Conservation (phyloP, 768 basidiomycete genomes). For the Macrocybe gigantea region DNA sequence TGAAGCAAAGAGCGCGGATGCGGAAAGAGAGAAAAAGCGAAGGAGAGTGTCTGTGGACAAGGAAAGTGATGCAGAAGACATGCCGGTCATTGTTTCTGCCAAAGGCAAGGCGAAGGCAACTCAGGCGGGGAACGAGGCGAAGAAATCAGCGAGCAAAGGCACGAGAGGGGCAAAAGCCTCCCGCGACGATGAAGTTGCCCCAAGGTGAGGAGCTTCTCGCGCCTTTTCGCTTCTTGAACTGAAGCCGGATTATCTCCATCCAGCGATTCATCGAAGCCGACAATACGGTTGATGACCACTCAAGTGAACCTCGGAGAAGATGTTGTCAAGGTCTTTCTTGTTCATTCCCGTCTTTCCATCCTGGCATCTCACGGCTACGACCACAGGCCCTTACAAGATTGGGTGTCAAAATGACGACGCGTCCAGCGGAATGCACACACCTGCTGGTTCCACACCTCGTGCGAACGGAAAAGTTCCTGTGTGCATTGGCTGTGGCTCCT, state of each 20-base stretch:
- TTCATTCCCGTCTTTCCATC: not conserved
- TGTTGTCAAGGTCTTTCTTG: slow-evolving; percentile 47
- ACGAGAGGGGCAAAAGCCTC: slow-evolving; percentile 1
- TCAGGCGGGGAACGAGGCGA: slow-evolving; percentile 15
- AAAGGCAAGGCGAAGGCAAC: not conserved
- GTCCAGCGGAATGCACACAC: slow-evolving; percentile 71
- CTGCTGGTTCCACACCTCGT: slow-evolving; percentile 64
- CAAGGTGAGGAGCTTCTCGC: not conserved
- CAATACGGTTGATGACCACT: slow-evolving; percentile 61
- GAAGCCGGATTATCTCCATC: not conserved
- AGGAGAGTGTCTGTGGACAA: slow-evolving; percentile 13
- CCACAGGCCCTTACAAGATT: slow-evolving; percentile 54
- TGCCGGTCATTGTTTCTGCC: not conserved
- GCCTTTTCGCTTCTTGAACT: slow-evolving; percentile 3
- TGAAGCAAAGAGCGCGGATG: slow-evolving; percentile 9
- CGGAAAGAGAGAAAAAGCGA: slow-evolving; percentile 13
- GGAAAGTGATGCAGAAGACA: slow-evolving; percentile 6
- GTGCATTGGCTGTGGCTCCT: slow-evolving; percentile 60
- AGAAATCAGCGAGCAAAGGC: slow-evolving; percentile 11
- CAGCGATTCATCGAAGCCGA: not conserved
- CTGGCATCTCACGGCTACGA: not conserved
- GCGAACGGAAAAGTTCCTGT: slow-evolving; percentile 86
- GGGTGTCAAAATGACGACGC: slow-evolving; percentile 59
- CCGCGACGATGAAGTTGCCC: not conserved
- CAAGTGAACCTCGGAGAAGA: slow-evolving; percentile 53